These are phyloP conservation scores for Tylopilus rubrobrunneus DNA, from an alignment of 768 basidiomycete species.

Conservation along the genomic window DNA sequence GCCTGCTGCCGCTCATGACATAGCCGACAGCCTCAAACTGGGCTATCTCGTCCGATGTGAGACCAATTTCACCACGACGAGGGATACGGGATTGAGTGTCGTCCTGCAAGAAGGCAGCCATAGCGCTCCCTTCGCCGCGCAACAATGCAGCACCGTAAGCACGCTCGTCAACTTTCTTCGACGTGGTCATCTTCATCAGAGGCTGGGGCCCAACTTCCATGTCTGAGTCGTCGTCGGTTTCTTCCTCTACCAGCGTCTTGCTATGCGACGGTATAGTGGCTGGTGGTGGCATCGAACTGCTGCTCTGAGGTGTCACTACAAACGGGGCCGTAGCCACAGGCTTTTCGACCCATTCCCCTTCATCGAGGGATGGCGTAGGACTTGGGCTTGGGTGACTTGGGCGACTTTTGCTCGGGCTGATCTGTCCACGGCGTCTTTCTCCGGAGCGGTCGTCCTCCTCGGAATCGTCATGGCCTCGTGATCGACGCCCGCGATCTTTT, in stretches of 20 bases:
- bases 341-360: constrained; percentile 72
- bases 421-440: constrained; percentile 23
- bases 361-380: constrained; percentile 36
- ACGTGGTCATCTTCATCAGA: constrained; percentile 36
- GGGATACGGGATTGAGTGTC: constrained; percentile 85
- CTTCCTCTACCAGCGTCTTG: constrained; percentile 21
- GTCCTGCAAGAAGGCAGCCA: constrained; percentile 95
- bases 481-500: constrained; percentile 35
- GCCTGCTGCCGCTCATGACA: constrained; percentile 95
- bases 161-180: constrained; percentile 69
- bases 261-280: constrained; percentile 14
- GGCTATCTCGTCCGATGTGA: constrained; percentile 85
- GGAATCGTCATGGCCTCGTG: constrained; percentile 33
- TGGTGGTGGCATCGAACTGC: constrained; percentile 23
- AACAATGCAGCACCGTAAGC: constrained; percentile 87
- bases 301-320: constrained; percentile 20
- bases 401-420: constrained; percentile 33
- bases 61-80: constrained; percentile 96
- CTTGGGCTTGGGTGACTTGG: constrained; percentile 32
- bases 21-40: constrained; percentile 87
- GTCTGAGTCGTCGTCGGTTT: constrained; percentile 42
- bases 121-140: constrained; percentile 94
- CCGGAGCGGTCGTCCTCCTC: constrained; percentile 34
- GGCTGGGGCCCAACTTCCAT: constrained; percentile 82
- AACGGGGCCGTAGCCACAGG: constrained; percentile 30